These are phyloP conservation scores for Triangularia verruculosa DNA, from an alignment of 2,329 filamentous ascomycete species.

Conservation along the genomic window DNA sequence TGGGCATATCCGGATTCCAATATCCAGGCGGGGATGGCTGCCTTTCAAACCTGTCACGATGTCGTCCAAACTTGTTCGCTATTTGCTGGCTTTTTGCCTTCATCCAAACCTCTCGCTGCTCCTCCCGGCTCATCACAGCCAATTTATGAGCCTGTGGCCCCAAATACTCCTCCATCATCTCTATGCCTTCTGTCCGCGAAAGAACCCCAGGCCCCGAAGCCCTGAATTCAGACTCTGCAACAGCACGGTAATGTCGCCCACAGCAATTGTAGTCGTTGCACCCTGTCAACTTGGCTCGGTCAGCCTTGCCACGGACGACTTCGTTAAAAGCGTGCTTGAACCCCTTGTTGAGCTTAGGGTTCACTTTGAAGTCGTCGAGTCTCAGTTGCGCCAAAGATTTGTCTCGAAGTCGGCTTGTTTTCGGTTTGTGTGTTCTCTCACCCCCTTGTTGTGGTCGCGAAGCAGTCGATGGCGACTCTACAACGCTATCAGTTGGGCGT, in stretches of 20 bases:
- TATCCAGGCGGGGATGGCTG: conserved; percentile 77
- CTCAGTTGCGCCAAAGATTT: conserved; percentile 56
- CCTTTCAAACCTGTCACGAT: conserved; percentile 71
- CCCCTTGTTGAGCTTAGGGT: conserved; percentile 68
- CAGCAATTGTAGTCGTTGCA: conserved; percentile 77
- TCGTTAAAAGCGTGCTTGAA: conserved; percentile 70
- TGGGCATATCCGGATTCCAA: conserved; percentile 87
- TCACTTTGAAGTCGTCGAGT: conserved; percentile 77
- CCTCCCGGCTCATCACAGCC: conserved; percentile 54
- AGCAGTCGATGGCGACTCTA: conserved; percentile 1
- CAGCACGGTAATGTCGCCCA: conserved; percentile 64
- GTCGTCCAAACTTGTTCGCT: conserved; percentile 72
- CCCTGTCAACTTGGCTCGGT: conserved; percentile 67
- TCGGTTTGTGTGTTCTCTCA: background rate
- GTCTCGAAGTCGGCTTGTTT: conserved; percentile 48
- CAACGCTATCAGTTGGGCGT: background rate
- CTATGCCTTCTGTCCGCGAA: conserved; percentile 41
- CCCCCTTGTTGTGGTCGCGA: background rate
- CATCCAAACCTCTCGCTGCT: conserved; percentile 65
- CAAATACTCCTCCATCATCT: conserved; percentile 54
- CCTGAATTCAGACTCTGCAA: conserved; percentile 54
- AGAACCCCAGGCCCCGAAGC: conserved; percentile 36
- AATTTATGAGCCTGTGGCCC: conserved; percentile 57
- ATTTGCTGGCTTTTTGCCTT: conserved; percentile 71
- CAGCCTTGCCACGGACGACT: conserved; percentile 67